Base-by-base conservation (phyloP, 2,329 filamentous ascomycete species). In the Aspergillus sp. region DNA sequence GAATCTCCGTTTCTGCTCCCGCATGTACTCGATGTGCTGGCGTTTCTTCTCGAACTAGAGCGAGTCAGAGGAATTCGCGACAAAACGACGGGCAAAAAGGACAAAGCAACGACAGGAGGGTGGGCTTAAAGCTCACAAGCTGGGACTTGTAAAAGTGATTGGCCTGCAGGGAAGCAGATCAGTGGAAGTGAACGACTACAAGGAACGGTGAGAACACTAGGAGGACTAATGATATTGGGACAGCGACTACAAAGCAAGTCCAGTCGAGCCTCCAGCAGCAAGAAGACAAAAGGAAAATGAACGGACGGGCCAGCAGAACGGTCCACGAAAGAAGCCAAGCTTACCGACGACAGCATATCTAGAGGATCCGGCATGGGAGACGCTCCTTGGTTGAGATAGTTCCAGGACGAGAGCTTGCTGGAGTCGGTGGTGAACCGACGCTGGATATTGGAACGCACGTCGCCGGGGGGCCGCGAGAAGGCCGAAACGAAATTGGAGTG, bases 401-500 rank as follows among this genome's bases (percentile, higher is more conserved):
- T 75, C 62, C 84, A 67, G 56, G 82, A 85, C 60, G 82, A 81
- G 63, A 89, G 68, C 72, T 86, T 74, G 63, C 85, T 72, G 64
- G 84, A 79, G 65, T 94, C 93, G 36, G 88, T 91, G 43, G 89
- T 96, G 65, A 96, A 96, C 55, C 89, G 82, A 53, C 89, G 80
- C 62, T 88, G 85, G 57, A 96, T 71, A 49, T 78, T 79, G 42
- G 77, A 75, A 61, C 88, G 79, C 45, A 74, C 74, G 55, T 93
- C 85, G 59, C 76, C 72, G 43, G 72, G 58, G 40, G 68, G 59
- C 35, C 67, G 58, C 36, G 68, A 63, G 44, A 72, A 69, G 44
- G 73, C 73, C 30, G 65, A 69, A 58, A 78, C 69, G 53, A 78
- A 75, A 53, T 67, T 70, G 53, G 74, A 72, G 60, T 81, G 81